A percentile compares a stretch with the other conserved stretches of the same genome.
Evolutionary conservation across 2,329 filamentous ascomycete genomes (phyloP).

Genomic region (Phialocephala sp.): DNA sequence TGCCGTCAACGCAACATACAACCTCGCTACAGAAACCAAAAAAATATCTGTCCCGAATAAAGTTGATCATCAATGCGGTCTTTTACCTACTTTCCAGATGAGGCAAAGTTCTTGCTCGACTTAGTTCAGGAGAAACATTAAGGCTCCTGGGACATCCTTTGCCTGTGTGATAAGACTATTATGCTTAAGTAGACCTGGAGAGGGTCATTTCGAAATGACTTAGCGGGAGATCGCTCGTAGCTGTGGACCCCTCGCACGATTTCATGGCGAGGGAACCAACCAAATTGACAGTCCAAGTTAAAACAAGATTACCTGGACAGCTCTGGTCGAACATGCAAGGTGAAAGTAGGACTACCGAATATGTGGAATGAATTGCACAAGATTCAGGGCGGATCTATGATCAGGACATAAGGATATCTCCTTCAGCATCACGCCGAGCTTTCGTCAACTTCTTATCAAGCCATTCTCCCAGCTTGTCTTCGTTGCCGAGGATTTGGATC

Average conservation of each 20-base stretch:
- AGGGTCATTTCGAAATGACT: not conserved
- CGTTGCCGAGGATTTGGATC: constrained; percentile 70
- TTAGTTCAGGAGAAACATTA: too few species aligned
- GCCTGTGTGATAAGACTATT: too few species aligned
- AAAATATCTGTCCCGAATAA: too few species aligned
- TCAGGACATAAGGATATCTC: constrained; percentile 3
- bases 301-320: not conserved
- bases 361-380: not conserved
- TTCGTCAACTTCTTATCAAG: constrained; percentile 35
- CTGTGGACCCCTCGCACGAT: not conserved
- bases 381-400: not conserved
- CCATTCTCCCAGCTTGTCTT: constrained; percentile 37
- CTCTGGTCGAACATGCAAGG: not conserved
- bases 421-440: not conserved
- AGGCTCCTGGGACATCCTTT: too few species aligned
- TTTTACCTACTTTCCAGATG: too few species aligned
- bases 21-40: too few species aligned
- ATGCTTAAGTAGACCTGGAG: too few species aligned
- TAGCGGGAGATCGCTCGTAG: not conserved
- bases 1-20: too few species aligned
- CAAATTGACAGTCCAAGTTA: not conserved
- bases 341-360: not conserved
- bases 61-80: too few species aligned
- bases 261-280: not conserved
- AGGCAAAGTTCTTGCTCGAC: too few species aligned